These are phyloP conservation scores for Kwoniella sp. DNA, from an alignment of 768 basidiomycete genomes.

Conservation along the genomic window DNA sequence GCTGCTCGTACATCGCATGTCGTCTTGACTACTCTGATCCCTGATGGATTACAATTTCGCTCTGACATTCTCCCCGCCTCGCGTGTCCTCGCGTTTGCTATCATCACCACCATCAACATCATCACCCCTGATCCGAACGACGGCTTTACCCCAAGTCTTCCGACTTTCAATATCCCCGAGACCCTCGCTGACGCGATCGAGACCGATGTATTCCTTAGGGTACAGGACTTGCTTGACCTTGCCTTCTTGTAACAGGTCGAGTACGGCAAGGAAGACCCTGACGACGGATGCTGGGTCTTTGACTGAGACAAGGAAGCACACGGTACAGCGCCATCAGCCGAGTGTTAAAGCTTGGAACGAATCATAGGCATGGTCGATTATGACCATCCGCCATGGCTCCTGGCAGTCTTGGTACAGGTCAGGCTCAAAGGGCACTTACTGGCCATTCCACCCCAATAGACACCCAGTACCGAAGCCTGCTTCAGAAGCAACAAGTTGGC, in stretches of 20 bases:
- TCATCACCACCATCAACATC: neutral
- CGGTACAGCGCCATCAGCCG: too few species aligned
- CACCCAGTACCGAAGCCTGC: slow-evolving; percentile 78
- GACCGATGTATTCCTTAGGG: slow-evolving; percentile 65
- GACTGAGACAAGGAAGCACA: too few species aligned
- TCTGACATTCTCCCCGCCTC: neutral
- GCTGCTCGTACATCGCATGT: too few species aligned
- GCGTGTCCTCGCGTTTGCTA: neutral
- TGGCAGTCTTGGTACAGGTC: too few species aligned
- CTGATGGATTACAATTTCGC: slow-evolving; percentile 17
- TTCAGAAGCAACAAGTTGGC: slow-evolving; percentile 76
- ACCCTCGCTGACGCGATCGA: slow-evolving; percentile 70
- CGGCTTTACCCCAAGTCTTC: slow-evolving; percentile 89
- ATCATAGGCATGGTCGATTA: neutral
- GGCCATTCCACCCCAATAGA: slow-evolving; percentile 83
- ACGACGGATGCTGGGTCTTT: slow-evolving; percentile 70
- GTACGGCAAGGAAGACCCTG: slow-evolving; percentile 71
- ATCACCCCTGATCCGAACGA: slow-evolving; percentile 63
- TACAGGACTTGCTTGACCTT: slow-evolving; percentile 72
- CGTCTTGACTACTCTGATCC: too few species aligned
- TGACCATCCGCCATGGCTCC: neutral
- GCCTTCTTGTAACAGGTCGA: slow-evolving; percentile 71
- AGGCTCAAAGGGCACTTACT: slow-evolving; percentile 61
- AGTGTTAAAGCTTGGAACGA: too few species aligned
- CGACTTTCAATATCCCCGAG: slow-evolving; percentile 74